These are phyloP conservation scores for Pythium oligandrum DNA, from an alignment of 352 stramenopile species.

Conservation along the genomic window DNA sequence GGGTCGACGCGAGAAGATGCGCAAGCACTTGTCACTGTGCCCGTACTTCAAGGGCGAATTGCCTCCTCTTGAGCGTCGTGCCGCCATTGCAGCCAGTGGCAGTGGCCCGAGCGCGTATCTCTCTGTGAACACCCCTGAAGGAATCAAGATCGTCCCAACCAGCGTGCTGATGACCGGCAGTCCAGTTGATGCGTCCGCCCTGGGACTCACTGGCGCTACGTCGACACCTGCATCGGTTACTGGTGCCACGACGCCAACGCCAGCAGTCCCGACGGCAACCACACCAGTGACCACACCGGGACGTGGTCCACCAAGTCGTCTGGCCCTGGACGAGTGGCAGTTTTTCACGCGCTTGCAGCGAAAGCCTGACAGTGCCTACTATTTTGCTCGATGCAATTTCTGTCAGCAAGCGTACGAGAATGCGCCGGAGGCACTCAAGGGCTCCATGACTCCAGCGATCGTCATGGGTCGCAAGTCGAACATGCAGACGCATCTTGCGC, in stretches of 20 bases:
- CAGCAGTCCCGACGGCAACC: background rate
- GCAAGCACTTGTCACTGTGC: conserved; percentile 62
- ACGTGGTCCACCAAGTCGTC: conserved; percentile 7
- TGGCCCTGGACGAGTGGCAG: conserved; percentile 71
- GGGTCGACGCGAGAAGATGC: conserved; percentile 72
- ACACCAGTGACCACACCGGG: conserved; percentile 14
- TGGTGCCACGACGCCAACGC: background rate
- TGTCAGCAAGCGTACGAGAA: conserved; percentile 62
- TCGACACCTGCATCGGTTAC: background rate
- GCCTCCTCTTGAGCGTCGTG: conserved; percentile 39
- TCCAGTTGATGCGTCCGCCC: conserved; percentile 4
- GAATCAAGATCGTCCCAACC: conserved; percentile 24
- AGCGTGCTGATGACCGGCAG: conserved; percentile 8
- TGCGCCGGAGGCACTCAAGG: conserved; percentile 39
- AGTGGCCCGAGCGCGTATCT: conserved; percentile 19
- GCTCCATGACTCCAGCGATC: conserved; percentile 44
- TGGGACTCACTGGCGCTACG: background rate
- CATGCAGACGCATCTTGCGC: conserved; percentile 82
- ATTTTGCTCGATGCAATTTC: conserved; percentile 78
- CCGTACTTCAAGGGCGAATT: conserved; percentile 64
- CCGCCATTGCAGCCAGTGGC: conserved; percentile 1
- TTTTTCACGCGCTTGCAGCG: conserved; percentile 75
- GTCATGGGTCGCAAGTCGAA: conserved; percentile 76
- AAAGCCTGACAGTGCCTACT: conserved; percentile 69
- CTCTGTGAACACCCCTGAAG: conserved; percentile 16